A percentile compares a stretch with the other conserved stretches of the same genome.
These are phyloP conservation scores for Meyerozyma carpophila DNA, from an alignment of 1,139 yeast genomes.

Conservation along the genomic window DNA sequence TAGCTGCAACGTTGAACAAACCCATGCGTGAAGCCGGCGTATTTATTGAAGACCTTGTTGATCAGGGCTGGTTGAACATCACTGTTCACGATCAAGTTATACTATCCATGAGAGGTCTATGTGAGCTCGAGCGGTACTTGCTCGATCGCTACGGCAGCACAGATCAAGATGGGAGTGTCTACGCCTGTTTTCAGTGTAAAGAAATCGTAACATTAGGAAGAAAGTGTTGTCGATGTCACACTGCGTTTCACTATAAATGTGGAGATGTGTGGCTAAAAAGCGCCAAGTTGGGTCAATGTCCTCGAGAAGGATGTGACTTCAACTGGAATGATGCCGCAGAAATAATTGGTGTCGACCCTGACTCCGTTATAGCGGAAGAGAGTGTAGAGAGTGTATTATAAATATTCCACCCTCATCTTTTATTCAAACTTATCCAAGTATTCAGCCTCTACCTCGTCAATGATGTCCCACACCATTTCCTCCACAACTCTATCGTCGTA, in stretches of 20 bases:
- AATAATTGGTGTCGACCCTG: constrained; percentile 18
- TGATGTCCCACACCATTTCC: constrained; percentile 74
- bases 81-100: constrained; percentile 24
- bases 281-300: constrained; percentile 12
- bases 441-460: constrained; percentile 80
- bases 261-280: constrained; percentile 31
- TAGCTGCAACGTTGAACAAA: constrained; percentile 18
- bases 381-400: not conserved
- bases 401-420: not conserved
- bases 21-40: constrained; percentile 27
- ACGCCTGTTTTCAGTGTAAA: constrained; percentile 49
- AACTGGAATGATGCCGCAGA: constrained; percentile 6
- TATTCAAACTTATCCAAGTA: constrained; percentile 45
- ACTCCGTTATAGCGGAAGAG: not conserved
- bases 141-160: constrained; percentile 37
- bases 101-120: constrained; percentile 36
- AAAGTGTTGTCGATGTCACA: constrained; percentile 32
- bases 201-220: constrained; percentile 53
- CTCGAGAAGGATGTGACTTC: constrained; percentile 6
- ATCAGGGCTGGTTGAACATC: constrained; percentile 49
- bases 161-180: constrained; percentile 34
- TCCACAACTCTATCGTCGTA: constrained; percentile 72
- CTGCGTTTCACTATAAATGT: constrained; percentile 48
- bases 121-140: constrained; percentile 45
- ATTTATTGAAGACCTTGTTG: constrained; percentile 36